Evolutionary conservation across 2,329 filamentous ascomycete species (phyloP), one percentile per base, ranked within the genome.

Genomic region (Talaromyces sp.): DNA sequence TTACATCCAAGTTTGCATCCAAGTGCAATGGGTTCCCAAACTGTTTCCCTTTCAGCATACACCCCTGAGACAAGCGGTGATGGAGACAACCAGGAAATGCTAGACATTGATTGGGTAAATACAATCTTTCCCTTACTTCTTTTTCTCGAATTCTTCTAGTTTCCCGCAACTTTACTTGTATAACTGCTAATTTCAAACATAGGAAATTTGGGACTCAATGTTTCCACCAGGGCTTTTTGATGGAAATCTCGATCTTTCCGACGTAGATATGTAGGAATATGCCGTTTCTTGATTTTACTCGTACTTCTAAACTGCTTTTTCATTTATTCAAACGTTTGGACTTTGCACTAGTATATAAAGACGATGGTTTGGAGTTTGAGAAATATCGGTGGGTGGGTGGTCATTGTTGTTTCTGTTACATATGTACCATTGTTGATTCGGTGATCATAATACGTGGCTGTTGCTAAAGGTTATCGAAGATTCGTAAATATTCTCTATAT

Each of bases 151-250:
- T 17, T 7, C 2, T 22, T 7, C 44, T 8, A 5, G 9, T 49
- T 19, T 49, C 1, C 9, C 7, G n/a, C 7, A 13, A 19, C 22
- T 49, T 22, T 49, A 1, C 19, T 4, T 25, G 11, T 25, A 49
- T 49, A 1, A 49, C n/a, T 49, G 44, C n/a, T 49, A 49, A 49
- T 49, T 49, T 19, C 4, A 32, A 11, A 22, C 42, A 57, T n/a
- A 57, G 55, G 36, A n/a, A 19, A 28, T 44, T 8, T 57, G 39
- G 55, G 39, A 57, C 25, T 44, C 36, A 22, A 57, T 57, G 36
- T 57, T 57, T 47, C 55, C 55, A 3, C 55, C 55, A 30, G 55
- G 55, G 30, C 19, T 47, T 44, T 57, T 57, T 30, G 55, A 57
- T 32, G 55, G 55, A 19, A 17, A 57, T 25, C 55, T 57, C 28